These are phyloP conservation scores for Eimeria mitis DNA, from an alignment of 169 alveolate species.

Conservation along the genomic window DNA sequence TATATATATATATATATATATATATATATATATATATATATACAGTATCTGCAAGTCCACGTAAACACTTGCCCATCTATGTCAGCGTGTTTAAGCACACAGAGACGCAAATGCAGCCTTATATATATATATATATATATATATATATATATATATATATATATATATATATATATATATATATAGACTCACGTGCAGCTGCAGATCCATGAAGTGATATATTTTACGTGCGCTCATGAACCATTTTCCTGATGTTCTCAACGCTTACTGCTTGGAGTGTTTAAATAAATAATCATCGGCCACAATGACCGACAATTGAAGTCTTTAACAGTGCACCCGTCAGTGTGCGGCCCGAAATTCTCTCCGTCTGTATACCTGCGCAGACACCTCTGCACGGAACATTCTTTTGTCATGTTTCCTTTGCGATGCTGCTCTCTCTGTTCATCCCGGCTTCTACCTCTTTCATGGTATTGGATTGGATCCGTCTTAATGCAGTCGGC, in stretches of 20 bases:
- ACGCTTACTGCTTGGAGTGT: constrained; percentile 69
- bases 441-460: neutral
- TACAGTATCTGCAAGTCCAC: too few relatives aligned
- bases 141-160: too few relatives aligned
- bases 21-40: too few relatives aligned
- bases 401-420: neutral
- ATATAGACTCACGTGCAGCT: neutral
- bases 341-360: constrained; percentile 89
- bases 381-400: neutral
- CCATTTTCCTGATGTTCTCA: neutral
- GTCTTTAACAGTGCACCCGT: constrained; percentile 85
- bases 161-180: too few relatives aligned
- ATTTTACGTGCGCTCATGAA: neutral
- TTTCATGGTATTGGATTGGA: neutral
- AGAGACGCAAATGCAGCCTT: neutral
- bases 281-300: constrained; percentile 84
- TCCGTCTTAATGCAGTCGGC: neutral
- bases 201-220: neutral
- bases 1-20: too few relatives aligned
- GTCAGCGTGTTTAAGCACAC: neutral
- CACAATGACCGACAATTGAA: constrained; percentile 86
- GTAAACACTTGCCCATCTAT: too few relatives aligned
- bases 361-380: constrained; percentile 86
- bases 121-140: too few relatives aligned
- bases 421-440: neutral